Base-by-base conservation (phyloP, 345 rosid species). In the Punica granatum region DNA sequence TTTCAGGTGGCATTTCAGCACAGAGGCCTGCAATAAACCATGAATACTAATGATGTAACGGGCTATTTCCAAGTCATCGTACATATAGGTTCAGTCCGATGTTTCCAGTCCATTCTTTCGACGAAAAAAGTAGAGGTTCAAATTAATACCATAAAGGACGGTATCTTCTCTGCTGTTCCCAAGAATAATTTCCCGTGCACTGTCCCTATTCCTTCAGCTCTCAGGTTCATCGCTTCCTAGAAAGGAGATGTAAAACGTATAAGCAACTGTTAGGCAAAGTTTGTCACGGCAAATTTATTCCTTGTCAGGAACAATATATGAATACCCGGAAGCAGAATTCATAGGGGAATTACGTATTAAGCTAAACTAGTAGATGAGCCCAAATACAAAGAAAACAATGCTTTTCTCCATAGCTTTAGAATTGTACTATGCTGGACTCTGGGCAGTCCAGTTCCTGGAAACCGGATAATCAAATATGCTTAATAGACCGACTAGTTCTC, bases 1-100 rank as follows among this genome's bases (percentile, higher is more conserved):
- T 84, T 82, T 85, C 96, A 1, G 84, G 90, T 16, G 92, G 81
- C 90, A 90, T 82, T 66, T 71, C 67, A 1, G 81, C 74, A 43
- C 98, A 86, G 51, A 92, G 62, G 28, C 87, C 97, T 90, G 41
- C 73, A 74, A 46, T 59, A 65, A 63, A 34, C 18, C 23, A 30
- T 63, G 46, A 21, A 63, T 49, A 23, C 6, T 16, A 43, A 19
- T 4, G 23, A 26, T 64, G 26, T 1, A 43, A 28, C 46, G 16
- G 35, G 37, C 12, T 15, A 39, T 31, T 18, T n/a, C n/a, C n/a
- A n/a, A n/a, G n/a, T n/a, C n/a, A n/a, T n/a, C n/a, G n/a, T n/a
- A n/a, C n/a, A n/a, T n/a, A n/a, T n/a, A n/a, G n/a, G n/a, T n/a
- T n/a, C n/a, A n/a, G n/a, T n/a, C n/a, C n/a, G n/a, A n/a, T 60